Base-by-base conservation (phyloP, 2,329 filamentous ascomycete species). In the Colletotrichum phormii region DNA sequence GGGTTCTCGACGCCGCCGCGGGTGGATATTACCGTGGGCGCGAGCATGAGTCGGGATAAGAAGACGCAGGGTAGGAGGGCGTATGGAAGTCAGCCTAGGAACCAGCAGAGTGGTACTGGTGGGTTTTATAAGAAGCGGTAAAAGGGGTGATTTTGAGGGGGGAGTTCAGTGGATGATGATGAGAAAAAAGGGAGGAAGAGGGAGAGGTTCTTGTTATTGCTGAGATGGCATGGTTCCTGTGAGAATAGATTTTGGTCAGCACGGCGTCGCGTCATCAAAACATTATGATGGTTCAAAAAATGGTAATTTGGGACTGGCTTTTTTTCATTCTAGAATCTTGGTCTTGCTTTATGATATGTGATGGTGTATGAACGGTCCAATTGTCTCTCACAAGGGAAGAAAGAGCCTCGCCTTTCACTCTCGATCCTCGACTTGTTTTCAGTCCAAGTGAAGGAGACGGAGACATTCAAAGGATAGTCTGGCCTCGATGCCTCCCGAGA, bases 21-120 rank as follows among this genome's bases (percentile, higher is more conserved):
- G 59, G 92, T 97, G n/a, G 94, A 97, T 79, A 93, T 97, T 76
- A 89, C 89, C 51, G 85, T 97, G n/a, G 94, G 94, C 0, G 90
- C 93, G n/a, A 94, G 94, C 80, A 89, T 96, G 90, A 89, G 90
- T 78, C 86, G 91, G 75, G 91, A 92, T 75, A 92, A 92, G 82
- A 94, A 92, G 84, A 89, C 87, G 75, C 81, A 89, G 76, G 88
- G 89, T 67, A 89, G 90, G 57, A 86, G 94, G 80, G 87, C 89
- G 57, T 97, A 96, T 80, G 94, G 94, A 51, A 95, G 92, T 79
- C 94, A 97, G 84, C 93, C 93, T 42, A 88, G 87, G 78, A 93
- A 94, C 82, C 58, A 72, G 35, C 46, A 75, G 49, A 49, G 42
- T 11, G 68, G 64, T 5, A 53, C 33, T 31, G 66, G 70, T 3